Base-by-base conservation (phyloP, 495 filamentous ascomycete species). In the Extremus antarcticus region DNA sequence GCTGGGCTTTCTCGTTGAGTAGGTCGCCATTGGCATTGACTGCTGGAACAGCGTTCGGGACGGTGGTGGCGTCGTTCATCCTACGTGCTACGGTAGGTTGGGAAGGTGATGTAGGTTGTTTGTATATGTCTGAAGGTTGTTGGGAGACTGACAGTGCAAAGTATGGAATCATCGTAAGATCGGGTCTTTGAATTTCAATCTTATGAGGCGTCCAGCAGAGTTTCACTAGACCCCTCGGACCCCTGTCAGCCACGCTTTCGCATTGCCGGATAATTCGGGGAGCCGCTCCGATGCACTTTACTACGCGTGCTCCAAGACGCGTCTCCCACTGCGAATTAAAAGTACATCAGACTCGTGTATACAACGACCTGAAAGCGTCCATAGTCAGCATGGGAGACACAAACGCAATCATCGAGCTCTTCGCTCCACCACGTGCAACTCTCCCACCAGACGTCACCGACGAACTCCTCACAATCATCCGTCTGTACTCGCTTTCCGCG, bases 401-500 rank as follows among this genome's bases (percentile, higher is more conserved):
- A 19, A 67, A 64, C 20, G 69, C 66, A 46, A 73, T 91, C 63
- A 83, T 84, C 59, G 78, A 84, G 68, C 76, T 76, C 53, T 91
- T 94, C 69, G 74, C 73, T 35, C 67, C 77, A 17, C 73, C 74
- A 20, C 76, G 74, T 20, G 67, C 73, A 41, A 77, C 78, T 10
- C 76, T 83, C 45, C 73, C 82, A 51, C 88, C 94, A 68, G 59
- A 62, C 47, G 76, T 95, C 47, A 70, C 85, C 39, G 70, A 75
- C 20, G 91, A 95, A 68, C 73, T 98, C 40, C 77, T 82, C 62
- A 90, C 86, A 24, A 94, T 95, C 60, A 78, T 92, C 67, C 82
- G 83, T 49, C 72, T 96, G 17, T 87, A 95, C 68, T 76, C 78
- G 19, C 77, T 95, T 53, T 73, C 78, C 25, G 74, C 79, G 23